Percentiles rank a stretch among this genome's conserved stretches.
phyloP scores from a whole-genome alignment of 2,329 filamentous ascomycete species.

The Aspergillus sp. region DNA sequence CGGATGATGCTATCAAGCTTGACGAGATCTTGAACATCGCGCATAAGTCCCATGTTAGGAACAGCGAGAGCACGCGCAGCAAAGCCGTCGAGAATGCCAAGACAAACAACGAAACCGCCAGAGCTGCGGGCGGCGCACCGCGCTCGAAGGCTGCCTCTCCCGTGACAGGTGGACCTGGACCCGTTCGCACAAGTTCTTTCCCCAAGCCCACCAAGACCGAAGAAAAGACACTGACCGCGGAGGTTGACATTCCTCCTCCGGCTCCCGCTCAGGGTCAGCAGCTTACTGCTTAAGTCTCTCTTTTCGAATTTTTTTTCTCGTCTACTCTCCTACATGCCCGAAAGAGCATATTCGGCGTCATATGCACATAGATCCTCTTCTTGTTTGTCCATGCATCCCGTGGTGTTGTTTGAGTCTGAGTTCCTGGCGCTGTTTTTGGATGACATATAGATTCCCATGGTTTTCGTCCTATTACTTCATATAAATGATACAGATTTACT shows the following conservation, averaged over 20 bases:
- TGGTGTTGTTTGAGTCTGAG: slow-evolving; percentile 16
- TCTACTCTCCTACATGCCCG: neutral
- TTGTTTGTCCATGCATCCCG: slow-evolving; percentile 11
- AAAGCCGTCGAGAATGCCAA: slow-evolving; percentile 40
- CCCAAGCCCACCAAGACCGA: slow-evolving; percentile 31
- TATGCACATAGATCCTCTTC: neutral
- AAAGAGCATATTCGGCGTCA: slow-evolving; percentile 10
- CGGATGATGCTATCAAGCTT: slow-evolving; percentile 65
- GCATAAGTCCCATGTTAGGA: slow-evolving; percentile 30
- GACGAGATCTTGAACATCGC: slow-evolving; percentile 61
- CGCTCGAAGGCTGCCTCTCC: slow-evolving; percentile 32
- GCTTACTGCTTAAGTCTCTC: slow-evolving; percentile 24
- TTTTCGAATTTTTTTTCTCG: neutral
- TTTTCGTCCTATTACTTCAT: neutral
- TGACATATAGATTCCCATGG: slow-evolving; percentile 21
- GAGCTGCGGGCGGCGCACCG: slow-evolving; percentile 36
- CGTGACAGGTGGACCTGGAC: slow-evolving; percentile 31
- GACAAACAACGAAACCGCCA: slow-evolving; percentile 40
- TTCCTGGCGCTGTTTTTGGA: slow-evolving; percentile 8
- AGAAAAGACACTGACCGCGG: slow-evolving; percentile 22
- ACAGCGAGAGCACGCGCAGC: slow-evolving; percentile 22
- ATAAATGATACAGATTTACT: neutral
- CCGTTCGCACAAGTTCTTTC: slow-evolving; percentile 40
- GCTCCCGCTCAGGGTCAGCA: slow-evolving; percentile 30
- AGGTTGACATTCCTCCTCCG: slow-evolving; percentile 26